Evolutionary conservation across 306 rosid species (phyloP).

Genomic region (Prunus dulcis): DNA sequence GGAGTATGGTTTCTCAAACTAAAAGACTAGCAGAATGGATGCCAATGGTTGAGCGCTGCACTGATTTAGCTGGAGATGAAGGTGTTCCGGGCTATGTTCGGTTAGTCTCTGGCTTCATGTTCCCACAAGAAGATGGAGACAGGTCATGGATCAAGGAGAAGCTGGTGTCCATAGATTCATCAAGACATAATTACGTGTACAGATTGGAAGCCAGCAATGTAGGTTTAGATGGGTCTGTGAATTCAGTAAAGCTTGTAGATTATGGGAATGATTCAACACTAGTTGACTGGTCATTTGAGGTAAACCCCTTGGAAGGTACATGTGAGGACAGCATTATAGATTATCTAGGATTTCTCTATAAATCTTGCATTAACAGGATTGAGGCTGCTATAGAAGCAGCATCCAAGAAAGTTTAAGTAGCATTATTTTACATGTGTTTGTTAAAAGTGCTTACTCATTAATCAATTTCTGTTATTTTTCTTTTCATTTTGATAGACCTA

Average conservation of each 20-base stretch:
- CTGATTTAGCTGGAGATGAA: conserved; percentile 52
- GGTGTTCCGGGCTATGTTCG: conserved; percentile 57
- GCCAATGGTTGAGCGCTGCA: conserved; percentile 80
- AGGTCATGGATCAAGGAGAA: conserved; percentile 90
- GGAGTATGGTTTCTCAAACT: conserved; percentile 58
- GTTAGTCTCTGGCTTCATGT: conserved; percentile 72
- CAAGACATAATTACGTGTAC: conserved; percentile 49
- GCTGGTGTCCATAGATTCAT: conserved; percentile 53
- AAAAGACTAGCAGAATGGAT: conserved; percentile 67
- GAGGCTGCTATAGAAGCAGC: conserved; percentile 58
- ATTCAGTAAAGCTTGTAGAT: conserved; percentile 55
- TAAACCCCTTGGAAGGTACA: conserved; percentile 48
- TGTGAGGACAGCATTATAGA: conserved; percentile 56
- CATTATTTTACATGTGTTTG: not conserved
- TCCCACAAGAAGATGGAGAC: conserved; percentile 74
- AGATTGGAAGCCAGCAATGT: conserved; percentile 78
- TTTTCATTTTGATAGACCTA: not conserved
- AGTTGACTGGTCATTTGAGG: conserved; percentile 66
- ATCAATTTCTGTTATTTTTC: not conserved
- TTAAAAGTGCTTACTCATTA: not conserved
- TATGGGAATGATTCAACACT: conserved; percentile 62
- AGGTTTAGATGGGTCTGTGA: conserved; percentile 69
- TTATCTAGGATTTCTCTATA: conserved; percentile 65
- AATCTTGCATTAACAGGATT: conserved; percentile 71
- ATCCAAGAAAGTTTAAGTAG: not conserved